Evolutionary conservation across 2,329 filamentous ascomycete genomes (phyloP).

Genomic region (Tolypocladium paradoxum): DNA sequence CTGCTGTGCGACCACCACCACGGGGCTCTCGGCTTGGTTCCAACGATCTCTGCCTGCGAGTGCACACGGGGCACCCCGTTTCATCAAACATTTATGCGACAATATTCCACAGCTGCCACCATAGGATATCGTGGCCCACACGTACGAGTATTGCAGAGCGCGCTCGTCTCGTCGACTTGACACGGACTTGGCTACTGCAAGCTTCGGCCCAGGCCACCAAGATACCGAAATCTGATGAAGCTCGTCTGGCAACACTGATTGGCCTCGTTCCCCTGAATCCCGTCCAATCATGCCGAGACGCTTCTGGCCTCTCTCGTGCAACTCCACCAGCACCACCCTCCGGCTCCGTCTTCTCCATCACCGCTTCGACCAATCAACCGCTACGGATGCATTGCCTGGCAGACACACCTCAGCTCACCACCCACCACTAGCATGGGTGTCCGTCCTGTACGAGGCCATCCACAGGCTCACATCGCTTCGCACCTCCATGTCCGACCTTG

Average conservation of each 20-base stretch:
- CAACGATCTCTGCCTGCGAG: background rate
- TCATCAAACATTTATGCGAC: background rate
- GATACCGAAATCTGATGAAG: background rate
- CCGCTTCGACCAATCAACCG: constrained; percentile 17
- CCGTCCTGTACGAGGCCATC: constrained; percentile 2
- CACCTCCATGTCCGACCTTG: constrained; percentile 1
- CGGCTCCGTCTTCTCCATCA: constrained; percentile 5
- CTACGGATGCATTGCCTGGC: constrained; percentile 15
- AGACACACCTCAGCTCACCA: constrained; percentile 23
- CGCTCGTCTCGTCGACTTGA: background rate
- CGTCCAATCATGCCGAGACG: background rate
- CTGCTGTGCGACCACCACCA: background rate
- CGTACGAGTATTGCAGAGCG: background rate
- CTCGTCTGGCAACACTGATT: background rate
- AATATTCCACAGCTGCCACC: background rate
- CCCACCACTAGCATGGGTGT: constrained; percentile 8
- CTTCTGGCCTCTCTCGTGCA: background rate
- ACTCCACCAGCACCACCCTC: constrained; percentile 13
- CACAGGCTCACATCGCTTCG: constrained; percentile 11
- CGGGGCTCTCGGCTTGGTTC: background rate
- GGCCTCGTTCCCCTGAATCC: background rate
- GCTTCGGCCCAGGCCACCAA: background rate
- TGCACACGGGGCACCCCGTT: background rate
- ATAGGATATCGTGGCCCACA: background rate
- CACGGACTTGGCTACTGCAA: background rate